These are phyloP conservation scores for Phaeosphaeriaceae sp. DNA, from an alignment of 2,329 filamentous ascomycete species.

Conservation along the genomic window DNA sequence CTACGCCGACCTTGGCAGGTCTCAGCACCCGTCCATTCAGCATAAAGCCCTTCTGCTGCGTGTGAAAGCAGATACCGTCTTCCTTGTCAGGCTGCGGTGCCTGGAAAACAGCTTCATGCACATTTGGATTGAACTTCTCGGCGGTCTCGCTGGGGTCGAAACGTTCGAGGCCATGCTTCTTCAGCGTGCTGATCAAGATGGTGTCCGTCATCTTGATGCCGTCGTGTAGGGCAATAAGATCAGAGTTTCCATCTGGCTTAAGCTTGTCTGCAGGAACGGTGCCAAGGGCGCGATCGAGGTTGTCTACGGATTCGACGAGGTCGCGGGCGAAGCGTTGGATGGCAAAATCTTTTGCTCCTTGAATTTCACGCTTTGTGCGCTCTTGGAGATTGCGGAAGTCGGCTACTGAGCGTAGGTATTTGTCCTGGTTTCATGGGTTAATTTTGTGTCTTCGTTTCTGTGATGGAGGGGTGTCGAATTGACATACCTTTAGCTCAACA, in stretches of 20 bases:
- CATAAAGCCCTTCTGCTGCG: constrained; percentile 94
- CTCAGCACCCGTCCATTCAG: constrained; percentile 89
- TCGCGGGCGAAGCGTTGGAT: constrained; percentile 95
- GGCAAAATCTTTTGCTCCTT: constrained; percentile 86
- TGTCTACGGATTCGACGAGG: constrained; percentile 93
- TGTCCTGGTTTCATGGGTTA: constrained; percentile 72
- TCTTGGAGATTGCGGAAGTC: constrained; percentile 99
- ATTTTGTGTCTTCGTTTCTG: neutral
- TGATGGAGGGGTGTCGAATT: neutral
- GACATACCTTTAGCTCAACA: constrained; percentile 81
- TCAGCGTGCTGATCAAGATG: constrained; percentile 84
- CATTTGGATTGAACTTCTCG: constrained; percentile 94
- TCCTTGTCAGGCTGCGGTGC: constrained; percentile 85
- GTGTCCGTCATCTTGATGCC: constrained; percentile 94
- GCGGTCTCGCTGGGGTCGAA: constrained; percentile 74
- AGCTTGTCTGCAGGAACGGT: constrained; percentile 81
- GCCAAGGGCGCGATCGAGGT: constrained; percentile 88
- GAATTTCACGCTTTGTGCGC: constrained; percentile 88
- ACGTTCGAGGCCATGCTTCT: constrained; percentile 92
- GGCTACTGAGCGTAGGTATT: constrained; percentile 90
- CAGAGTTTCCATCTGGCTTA: constrained; percentile 62
- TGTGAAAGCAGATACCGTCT: constrained; percentile 86
- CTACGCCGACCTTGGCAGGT: constrained; percentile 94
- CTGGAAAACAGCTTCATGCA: constrained; percentile 97
- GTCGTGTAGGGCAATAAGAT: constrained; percentile 80